Conservation (phyloP, 805 yeast genomes). For the Diddensiella transvaalensis region DNA sequence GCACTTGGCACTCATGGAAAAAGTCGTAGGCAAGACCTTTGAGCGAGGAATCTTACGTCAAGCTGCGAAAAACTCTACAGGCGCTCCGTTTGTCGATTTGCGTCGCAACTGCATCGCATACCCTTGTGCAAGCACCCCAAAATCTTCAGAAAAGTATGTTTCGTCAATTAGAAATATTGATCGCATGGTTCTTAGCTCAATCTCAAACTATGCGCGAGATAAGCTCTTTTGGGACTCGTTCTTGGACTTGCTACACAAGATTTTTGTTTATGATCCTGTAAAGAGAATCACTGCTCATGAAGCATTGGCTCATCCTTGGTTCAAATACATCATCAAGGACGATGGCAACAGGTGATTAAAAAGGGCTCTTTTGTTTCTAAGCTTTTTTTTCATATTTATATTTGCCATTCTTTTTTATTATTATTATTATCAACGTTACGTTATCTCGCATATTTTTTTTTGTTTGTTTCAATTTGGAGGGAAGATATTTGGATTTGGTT, state of each 20-base stretch:
- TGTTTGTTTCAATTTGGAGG: neutral
- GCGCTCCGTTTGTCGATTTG: conserved; percentile 8
- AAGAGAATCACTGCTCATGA: conserved; percentile 70
- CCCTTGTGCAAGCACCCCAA: conserved; percentile 39
- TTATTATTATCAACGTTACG: too few species aligned
- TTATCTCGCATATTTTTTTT: neutral
- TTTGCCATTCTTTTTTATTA: neutral
- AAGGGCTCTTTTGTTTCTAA: too few species aligned
- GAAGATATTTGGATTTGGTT: neutral
- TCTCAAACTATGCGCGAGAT: conserved; percentile 10
- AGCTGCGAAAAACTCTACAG: conserved; percentile 23
- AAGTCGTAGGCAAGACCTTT: conserved; percentile 54
- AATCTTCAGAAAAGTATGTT: conserved; percentile 34
- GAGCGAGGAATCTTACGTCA: conserved; percentile 24
- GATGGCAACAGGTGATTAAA: neutral
- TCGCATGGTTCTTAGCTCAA: conserved; percentile 22
- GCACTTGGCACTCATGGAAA: conserved; percentile 94
- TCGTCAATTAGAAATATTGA: conserved; percentile 36
- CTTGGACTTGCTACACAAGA: conserved; percentile 59
- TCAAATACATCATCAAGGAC: conserved; percentile 32
- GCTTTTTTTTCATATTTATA: neutral
- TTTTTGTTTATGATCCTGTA: conserved; percentile 69
- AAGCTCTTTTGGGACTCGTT: conserved; percentile 80
- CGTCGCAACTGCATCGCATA: conserved; percentile 22
- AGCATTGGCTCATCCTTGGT: conserved; percentile 81